Evolutionary conservation across 306 rosid species (phyloP), one percentile per base, ranked within the genome.

Genomic region (Fragaria iinumae): DNA sequence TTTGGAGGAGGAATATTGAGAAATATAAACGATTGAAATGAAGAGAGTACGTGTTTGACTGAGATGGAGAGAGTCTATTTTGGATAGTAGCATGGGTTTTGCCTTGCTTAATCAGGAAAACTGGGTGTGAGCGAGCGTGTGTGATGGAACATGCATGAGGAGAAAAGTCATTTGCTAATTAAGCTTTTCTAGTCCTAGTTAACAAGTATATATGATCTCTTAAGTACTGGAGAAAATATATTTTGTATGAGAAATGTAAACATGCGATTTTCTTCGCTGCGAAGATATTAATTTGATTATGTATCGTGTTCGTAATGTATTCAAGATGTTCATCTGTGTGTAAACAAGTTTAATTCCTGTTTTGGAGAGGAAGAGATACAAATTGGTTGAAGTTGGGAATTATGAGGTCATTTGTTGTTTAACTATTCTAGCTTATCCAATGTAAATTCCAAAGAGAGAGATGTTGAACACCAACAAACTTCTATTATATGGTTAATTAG

Each of bases 71-170:
- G 63, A 56, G 63, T 60, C 38, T 45, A 2, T 25, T 43, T 17
- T 71, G 39, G 64, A 13, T 32, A 29, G 69, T 39, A 27, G 2
- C 65, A 27, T 11, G 12, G 32, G 49, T 10, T 72, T 34, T n/a
- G 23, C 50, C 14, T 74, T 74, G 21, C 53, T 23, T 21, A 32
- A 57, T 41, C 55, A 39, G 67, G 68, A 59, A 39, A 73, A 57
- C 49, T 59, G 53, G 49, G 79, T 11, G 29, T 60, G 18, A 11
- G 18, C 72, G 52, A 36, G 39, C 39, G 39, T 52, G 60, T 52
- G 60, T 16, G 32, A 17, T 5, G 67, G 21, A 45, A 20, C 71
- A n/a, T 36, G 66, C 39, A 60, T 27, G 66, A 23, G 66, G 18
- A 12, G 63, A 56, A 60, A 60, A 57, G 29, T 21, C 29, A 57